A percentile compares a stretch with the other conserved stretches of the same genome.
Conservation (phyloP, 2,329 filamentous ascomycete species). For the Aureobasidium vineae region DNA sequence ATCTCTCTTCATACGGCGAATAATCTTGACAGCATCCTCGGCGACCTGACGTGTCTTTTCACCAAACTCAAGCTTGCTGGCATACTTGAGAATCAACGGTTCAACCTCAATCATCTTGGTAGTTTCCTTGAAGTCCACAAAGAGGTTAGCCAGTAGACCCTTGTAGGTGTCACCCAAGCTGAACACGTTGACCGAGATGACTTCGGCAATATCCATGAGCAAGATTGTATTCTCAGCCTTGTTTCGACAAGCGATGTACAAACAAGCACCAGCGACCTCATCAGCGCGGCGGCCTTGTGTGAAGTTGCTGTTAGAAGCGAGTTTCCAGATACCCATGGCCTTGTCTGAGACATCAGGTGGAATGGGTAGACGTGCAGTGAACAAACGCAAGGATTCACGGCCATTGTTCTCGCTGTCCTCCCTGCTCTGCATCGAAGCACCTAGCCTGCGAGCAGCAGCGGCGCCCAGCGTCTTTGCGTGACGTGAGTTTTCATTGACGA, state of each 20-base stretch:
- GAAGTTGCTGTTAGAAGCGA: conserved; percentile 61
- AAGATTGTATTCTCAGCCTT: conserved; percentile 79
- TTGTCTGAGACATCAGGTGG: conserved; percentile 40
- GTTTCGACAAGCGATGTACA: conserved; percentile 84
- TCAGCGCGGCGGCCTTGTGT: conserved; percentile 81
- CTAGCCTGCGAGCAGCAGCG: conserved; percentile 46
- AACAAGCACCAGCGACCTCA: conserved; percentile 82
- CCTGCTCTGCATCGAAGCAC: conserved; percentile 53
- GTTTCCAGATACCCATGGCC: conserved; percentile 46
- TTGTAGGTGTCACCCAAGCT: conserved; percentile 89
- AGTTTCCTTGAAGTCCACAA: conserved; percentile 59
- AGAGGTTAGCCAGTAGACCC: conserved; percentile 65
- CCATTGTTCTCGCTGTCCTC: conserved; percentile 54
- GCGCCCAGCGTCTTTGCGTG: conserved; percentile 63
- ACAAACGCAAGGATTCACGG: conserved; percentile 44
- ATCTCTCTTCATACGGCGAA: conserved; percentile 90
- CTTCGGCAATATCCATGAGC: conserved; percentile 93
- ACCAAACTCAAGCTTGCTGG: conserved; percentile 87
- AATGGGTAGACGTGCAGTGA: conserved; percentile 43
- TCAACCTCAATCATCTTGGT: conserved; percentile 48
- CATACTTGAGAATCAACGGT: conserved; percentile 87
- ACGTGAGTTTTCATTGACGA: conserved; percentile 80
- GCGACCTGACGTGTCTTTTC: conserved; percentile 78
- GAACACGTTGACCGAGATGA: conserved; percentile 84
- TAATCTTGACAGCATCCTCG: conserved; percentile 80